Percentiles rank a stretch among this genome's conserved stretches.
Conservation (phyloP, 2,329 filamentous ascomycete species). For the Allantophomopsis lycopodina region DNA sequence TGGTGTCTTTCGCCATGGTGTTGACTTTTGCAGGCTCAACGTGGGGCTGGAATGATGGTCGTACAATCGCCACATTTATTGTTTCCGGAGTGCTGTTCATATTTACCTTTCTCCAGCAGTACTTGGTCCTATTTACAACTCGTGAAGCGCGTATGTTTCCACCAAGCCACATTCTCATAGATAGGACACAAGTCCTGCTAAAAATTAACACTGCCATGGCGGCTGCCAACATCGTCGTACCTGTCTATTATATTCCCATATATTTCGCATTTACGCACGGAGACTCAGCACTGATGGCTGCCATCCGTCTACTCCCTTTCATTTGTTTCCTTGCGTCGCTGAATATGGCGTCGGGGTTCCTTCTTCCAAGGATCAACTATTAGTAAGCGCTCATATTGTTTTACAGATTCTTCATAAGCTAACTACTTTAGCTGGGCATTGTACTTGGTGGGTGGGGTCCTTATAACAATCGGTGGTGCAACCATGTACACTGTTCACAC, state of each 20-base stretch:
- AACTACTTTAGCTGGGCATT: constrained; percentile 12
- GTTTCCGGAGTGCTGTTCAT: constrained; percentile 23
- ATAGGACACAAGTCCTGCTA: constrained; percentile 7
- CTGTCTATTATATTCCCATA: constrained; percentile 29
- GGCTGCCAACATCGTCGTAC: constrained; percentile 30
- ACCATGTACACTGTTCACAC: constrained; percentile 18
- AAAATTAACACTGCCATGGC: constrained; percentile 29
- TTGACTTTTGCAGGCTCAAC: constrained; percentile 14
- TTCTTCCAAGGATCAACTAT: not conserved
- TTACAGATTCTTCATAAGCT: not conserved
- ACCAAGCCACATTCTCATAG: constrained; percentile 6
- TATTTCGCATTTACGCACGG: constrained; percentile 33
- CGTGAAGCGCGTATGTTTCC: constrained; percentile 7
- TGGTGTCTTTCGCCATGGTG: constrained; percentile 12
- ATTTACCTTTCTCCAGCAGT: constrained; percentile 6
- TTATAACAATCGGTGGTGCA: constrained; percentile 20
- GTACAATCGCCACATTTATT: constrained; percentile 19
- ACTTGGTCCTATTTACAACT: constrained; percentile 9
- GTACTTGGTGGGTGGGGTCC: constrained; percentile 20
- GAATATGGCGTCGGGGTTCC: constrained; percentile 10
- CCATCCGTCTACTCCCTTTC: constrained; percentile 18
- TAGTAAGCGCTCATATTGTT: no score
- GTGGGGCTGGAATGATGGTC: constrained; percentile 9
- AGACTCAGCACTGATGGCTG: constrained; percentile 27
- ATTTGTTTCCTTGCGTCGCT: constrained; percentile 13